Base-by-base conservation (phyloP, 1,284 basidiomycete genomes). In the Ceratobasidium sp. region DNA sequence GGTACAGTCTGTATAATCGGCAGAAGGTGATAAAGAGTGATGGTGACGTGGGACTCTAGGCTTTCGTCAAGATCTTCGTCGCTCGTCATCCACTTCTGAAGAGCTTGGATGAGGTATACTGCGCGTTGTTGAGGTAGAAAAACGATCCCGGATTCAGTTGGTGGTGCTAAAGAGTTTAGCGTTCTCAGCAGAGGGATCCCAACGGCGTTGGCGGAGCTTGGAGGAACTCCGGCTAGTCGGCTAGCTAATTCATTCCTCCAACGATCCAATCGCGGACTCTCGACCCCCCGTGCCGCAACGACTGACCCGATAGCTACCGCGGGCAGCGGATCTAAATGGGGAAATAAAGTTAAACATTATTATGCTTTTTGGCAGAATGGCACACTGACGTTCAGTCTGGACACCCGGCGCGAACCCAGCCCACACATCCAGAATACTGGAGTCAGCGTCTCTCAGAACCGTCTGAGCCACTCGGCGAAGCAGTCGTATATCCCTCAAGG, bases 231-330 rank as follows among this genome's bases (percentile, higher is more conserved):
- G 0, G 94, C 85, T 1, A 97, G 84, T 23, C 88, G 88, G 28
- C 94, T 93, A 0, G 96, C 97, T 7, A 97, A 87, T 81, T 98
- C 94, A 83, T 98, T 99, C 42, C 97, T 90, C 80, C 94, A 94
- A 10, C 94, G 88, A 77, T 94, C 92, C 54, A 98, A 88, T 8
- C 89, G 88, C 1, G 89, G 89, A 1, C 92, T 90, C 79, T 95
- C 94, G 0, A 90, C 86, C 0, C 91, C 89, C 51, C 88, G 87
- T 28, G 86, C 84, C 28, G 91, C 89, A 67, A 96, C 85, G 1
- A 91, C 88, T 10, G 86, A 84, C 5, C 93, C 83, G 75, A 97
- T 88, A 0, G 91, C 89, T 74, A 93, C 86, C 0, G 91, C 86
- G 0, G 91, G 88, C 79, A 90, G 86, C 0, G 92, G 90, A 20